These are phyloP conservation scores for Sordariomycetes sp. DNA, from an alignment of 2,329 filamentous ascomycete genomes.

Conservation along the genomic window DNA sequence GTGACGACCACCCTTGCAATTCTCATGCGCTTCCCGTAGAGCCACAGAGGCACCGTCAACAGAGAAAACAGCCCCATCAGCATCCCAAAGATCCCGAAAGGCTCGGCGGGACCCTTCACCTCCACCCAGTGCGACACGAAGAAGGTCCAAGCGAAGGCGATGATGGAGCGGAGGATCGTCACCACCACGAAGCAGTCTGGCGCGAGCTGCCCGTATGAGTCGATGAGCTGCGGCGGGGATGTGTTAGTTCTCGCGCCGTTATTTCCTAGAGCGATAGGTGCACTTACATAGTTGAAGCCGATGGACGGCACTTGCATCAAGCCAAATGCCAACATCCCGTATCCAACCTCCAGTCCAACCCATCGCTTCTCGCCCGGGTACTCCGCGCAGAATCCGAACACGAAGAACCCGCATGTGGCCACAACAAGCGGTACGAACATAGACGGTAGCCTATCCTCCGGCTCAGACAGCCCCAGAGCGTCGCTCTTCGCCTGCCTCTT, in stretches of 20 bases:
- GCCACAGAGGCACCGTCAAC: constrained; percentile 20
- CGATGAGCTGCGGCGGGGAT: constrained; percentile 29
- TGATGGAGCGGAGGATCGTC: constrained; percentile 33
- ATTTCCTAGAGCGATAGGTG: too few species aligned
- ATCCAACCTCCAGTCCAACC: constrained; percentile 22
- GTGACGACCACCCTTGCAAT: constrained; percentile 17
- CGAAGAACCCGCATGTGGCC: constrained; percentile 19
- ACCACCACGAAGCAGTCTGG: constrained; percentile 44
- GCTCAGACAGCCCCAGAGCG: constrained; percentile 22
- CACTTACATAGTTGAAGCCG: constrained; percentile 27
- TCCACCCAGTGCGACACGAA: constrained; percentile 38
- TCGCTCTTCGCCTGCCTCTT: constrained; percentile 62
- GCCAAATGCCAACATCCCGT: constrained; percentile 24
- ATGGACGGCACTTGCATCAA: constrained; percentile 25
- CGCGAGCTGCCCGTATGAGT: constrained; percentile 32
- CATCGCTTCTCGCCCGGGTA: constrained; percentile 17
- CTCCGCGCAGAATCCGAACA: constrained; percentile 25
- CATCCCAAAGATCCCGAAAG: constrained; percentile 42
- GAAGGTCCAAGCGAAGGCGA: constrained; percentile 43
- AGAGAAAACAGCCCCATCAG: constrained; percentile 37
- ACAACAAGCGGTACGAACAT: constrained; percentile 18
- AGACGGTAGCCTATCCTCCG: constrained; percentile 19
- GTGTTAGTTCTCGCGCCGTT: not conserved
- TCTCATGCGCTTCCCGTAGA: constrained; percentile 23
- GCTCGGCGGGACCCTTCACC: constrained; percentile 27